These are phyloP conservation scores for Phlebiopsis flavidoalba DNA, from an alignment of 768 basidiomycete genomes.

Conservation along the genomic window DNA sequence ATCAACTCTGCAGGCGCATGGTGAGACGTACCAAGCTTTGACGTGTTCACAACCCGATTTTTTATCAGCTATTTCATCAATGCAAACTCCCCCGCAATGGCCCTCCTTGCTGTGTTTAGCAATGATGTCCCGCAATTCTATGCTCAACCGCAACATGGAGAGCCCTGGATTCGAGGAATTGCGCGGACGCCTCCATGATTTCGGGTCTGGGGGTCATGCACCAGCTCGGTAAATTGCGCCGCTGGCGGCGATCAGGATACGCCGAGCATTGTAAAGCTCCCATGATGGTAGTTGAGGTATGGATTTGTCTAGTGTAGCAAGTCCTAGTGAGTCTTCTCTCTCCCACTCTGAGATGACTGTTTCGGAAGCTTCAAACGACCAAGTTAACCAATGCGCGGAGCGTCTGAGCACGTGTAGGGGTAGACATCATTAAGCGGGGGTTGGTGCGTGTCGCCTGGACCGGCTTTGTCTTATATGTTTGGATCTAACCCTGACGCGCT, in stretches of 20 bases:
- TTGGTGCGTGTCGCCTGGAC: no score
- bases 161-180: conserved; percentile 4
- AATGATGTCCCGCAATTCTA: background rate
- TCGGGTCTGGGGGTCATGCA: background rate
- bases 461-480: no score
- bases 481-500: no score
- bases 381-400: background rate
- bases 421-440: no score
- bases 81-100: background rate
- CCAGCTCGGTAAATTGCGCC: background rate
- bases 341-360: background rate
- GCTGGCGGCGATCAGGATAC: background rate
- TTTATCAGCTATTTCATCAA: background rate
- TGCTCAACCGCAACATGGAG: background rate
- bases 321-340: background rate
- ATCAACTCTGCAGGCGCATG: background rate
- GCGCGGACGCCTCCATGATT: background rate
- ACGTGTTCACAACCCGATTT: background rate
- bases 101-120: background rate
- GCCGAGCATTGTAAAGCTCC: background rate
- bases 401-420: background rate
- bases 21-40: background rate
- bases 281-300: background rate
- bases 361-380: background rate
- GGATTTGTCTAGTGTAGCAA: background rate